Conservation (phyloP, 2,329 filamentous ascomycete genomes). For the Fusarium gaditjirri region DNA sequence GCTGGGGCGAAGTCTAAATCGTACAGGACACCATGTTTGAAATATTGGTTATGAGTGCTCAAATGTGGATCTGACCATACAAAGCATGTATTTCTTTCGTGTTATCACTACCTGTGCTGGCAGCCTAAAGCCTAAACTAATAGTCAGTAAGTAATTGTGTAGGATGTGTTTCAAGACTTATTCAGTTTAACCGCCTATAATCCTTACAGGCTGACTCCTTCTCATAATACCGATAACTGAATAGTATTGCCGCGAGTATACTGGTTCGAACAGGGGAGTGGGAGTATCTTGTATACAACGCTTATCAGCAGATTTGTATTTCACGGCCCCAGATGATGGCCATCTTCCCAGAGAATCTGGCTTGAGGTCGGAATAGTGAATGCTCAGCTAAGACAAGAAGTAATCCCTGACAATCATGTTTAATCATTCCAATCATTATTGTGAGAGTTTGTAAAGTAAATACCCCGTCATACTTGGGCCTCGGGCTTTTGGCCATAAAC, state of each 20-base stretch:
- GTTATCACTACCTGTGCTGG: neutral
- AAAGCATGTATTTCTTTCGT: fast-evolving
- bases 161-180: neutral
- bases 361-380: neutral
- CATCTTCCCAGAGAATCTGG: neutral
- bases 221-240: neutral
- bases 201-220: neutral
- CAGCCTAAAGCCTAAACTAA: neutral
- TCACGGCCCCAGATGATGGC: neutral
- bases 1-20: neutral
- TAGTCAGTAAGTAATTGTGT: neutral
- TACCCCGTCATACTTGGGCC: neutral
- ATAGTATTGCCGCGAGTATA: neutral
- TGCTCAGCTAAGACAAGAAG: neutral
- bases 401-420: neutral
- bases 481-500: slow-evolving; percentile 43
- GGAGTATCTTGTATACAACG: neutral
- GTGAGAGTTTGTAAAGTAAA: neutral
- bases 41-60: neutral
- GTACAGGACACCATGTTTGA: neutral
- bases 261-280: neutral
- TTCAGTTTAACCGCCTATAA: neutral
- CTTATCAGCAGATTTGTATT: neutral
- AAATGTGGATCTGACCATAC: neutral
- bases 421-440: neutral